A percentile compares a stretch with the other conserved stretches of the same genome.
phyloP scores from a whole-genome alignment of 2,329 filamentous ascomycete genomes.

The Nothopassalora personata region DNA sequence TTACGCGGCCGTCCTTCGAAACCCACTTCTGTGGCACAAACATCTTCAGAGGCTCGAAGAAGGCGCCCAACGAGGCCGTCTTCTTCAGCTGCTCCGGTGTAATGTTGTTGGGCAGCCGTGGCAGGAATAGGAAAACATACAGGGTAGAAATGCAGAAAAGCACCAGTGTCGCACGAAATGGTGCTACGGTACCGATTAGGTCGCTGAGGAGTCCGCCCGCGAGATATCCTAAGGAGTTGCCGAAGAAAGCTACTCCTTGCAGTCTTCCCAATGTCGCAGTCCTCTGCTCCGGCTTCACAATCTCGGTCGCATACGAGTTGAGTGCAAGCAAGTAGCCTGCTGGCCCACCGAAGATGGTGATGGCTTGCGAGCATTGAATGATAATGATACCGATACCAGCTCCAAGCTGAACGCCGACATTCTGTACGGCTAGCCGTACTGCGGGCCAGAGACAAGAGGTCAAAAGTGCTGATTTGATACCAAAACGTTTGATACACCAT shows the following conservation, averaged over 20 bases:
- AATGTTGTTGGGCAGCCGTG: conserved; percentile 45
- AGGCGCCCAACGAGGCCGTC: conserved; percentile 44
- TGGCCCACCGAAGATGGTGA: conserved; percentile 64
- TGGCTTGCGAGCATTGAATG: conserved; percentile 61
- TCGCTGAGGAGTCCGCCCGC: conserved; percentile 62
- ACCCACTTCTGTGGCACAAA: conserved; percentile 55
- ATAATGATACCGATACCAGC: conserved; percentile 60
- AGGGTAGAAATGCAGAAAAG: conserved; percentile 46
- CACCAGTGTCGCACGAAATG: conserved; percentile 59
- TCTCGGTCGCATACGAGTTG: conserved; percentile 63
- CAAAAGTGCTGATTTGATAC: conserved; percentile 57
- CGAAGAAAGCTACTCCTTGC: conserved; percentile 63
- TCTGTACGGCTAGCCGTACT: conserved; percentile 58
- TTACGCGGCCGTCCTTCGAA: conserved; percentile 46
- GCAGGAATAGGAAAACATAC: conserved; percentile 41
- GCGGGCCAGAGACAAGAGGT: conserved; percentile 62
- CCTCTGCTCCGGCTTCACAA: conserved; percentile 54
- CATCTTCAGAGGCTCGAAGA: conserved; percentile 60
- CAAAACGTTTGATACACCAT: conserved; percentile 61
- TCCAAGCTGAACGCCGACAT: conserved; percentile 58
- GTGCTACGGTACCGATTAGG: conserved; percentile 56
- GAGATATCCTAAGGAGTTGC: conserved; percentile 59
- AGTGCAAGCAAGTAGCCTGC: conserved; percentile 64
- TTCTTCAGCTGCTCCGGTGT: conserved; percentile 24
- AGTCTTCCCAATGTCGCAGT: conserved; percentile 62